Evolutionary conservation across 2,329 filamentous ascomycete genomes (phyloP).

Genomic region (Rachicladosporium sp.): DNA sequence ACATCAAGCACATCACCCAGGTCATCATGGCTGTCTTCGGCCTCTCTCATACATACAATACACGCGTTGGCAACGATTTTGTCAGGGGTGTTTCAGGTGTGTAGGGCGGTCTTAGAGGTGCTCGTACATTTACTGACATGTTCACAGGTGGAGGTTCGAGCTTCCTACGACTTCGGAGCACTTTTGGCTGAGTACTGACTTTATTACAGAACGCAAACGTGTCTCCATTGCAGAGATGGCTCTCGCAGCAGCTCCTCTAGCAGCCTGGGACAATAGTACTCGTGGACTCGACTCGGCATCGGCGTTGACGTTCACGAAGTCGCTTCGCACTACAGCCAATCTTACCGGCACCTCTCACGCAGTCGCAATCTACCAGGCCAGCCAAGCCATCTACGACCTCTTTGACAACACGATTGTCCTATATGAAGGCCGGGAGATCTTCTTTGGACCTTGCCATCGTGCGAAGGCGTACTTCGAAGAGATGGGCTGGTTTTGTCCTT

Average conservation of each 20-base stretch:
- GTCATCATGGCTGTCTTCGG: slow-evolving; percentile 44
- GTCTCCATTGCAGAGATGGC: slow-evolving; percentile 47
- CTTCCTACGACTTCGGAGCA: no score
- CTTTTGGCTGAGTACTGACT: no score
- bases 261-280: slow-evolving; percentile 36
- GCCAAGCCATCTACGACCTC: slow-evolving; percentile 43
- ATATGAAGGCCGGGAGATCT: slow-evolving; percentile 68
- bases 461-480: slow-evolving; percentile 56
- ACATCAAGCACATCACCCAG: slow-evolving; percentile 33
- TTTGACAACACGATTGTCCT: slow-evolving; percentile 67
- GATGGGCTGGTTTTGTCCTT: slow-evolving; percentile 56
- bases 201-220: slow-evolving; percentile 33
- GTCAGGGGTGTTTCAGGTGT: slow-evolving; percentile 48
- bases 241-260: slow-evolving; percentile 27
- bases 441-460: slow-evolving; percentile 50
- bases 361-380: slow-evolving; percentile 47
- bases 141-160: no score
- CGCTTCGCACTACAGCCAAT: slow-evolving; percentile 39
- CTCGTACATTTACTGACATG: no score
- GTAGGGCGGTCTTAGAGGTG: background rate
- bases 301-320: slow-evolving; percentile 46
- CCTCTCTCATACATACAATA: slow-evolving; percentile 43
- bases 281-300: slow-evolving; percentile 44
- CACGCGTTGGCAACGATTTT: slow-evolving; percentile 46
- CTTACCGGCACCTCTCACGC: slow-evolving; percentile 37